Evolutionary conservation across 768 basidiomycete species (phyloP).

Genomic region (Tulasnella sp.): DNA sequence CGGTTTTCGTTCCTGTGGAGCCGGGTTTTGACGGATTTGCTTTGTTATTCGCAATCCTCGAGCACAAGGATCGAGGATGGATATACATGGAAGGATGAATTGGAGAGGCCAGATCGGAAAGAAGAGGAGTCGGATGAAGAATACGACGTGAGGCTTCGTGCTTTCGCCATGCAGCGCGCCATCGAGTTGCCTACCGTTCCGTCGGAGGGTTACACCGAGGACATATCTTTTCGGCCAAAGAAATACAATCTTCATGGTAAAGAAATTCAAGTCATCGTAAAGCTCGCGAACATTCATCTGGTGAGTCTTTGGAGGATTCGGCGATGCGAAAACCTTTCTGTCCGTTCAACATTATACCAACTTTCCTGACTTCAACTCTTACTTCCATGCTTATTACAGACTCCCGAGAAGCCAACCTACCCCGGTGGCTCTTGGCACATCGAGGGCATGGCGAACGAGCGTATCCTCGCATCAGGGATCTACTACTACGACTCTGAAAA

Average conservation of each 20-base stretch:
- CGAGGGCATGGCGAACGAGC: constrained; percentile 29
- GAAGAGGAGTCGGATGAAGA: neutral
- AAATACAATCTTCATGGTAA: neutral
- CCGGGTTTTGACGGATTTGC: constrained; percentile 6
- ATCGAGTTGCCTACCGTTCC: neutral
- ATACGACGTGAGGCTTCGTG: neutral
- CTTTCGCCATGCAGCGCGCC: neutral
- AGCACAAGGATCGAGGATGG: neutral
- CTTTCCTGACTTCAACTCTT: neutral
- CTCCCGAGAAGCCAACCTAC: constrained; percentile 36
- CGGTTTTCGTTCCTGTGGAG: neutral
- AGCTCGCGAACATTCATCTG: constrained; percentile 26
- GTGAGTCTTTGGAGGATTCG: neutral
- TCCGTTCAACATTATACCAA: neutral
- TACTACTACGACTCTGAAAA: constrained; percentile 23
- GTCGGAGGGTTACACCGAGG: neutral
- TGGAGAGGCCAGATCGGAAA: neutral
- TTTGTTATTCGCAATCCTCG: neutral
- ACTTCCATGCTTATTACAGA: constrained; percentile 12
- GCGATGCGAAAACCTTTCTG: neutral
- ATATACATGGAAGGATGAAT: neutral
- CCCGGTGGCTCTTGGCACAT: constrained; percentile 33
- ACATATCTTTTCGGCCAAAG: neutral
- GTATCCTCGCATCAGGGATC: constrained; percentile 20
- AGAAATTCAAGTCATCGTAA: constrained; percentile 24